Evolutionary conservation across 768 basidiomycete species (phyloP).

Genomic region (Asterophora parasitica): DNA sequence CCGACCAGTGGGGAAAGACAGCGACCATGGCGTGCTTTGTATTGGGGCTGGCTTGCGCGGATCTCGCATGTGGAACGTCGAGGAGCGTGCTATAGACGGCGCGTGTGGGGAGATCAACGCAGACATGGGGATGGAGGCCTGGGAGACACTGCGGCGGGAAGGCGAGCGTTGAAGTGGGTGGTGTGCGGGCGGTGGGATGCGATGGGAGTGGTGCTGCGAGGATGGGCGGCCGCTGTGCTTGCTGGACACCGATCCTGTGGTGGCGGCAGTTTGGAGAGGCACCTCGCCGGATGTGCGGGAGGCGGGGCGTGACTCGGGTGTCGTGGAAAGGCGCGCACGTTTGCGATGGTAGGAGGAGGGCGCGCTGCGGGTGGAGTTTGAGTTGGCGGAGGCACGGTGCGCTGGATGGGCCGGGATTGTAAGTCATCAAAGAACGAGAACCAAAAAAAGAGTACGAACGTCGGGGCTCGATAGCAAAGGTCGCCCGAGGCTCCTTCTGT

Average conservation of each 20-base stretch:
- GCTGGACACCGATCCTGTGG: conserved; percentile 43
- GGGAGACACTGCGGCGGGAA: conserved; percentile 56
- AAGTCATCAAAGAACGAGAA: conserved; percentile 6
- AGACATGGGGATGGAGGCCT: conserved; percentile 74
- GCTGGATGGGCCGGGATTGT: conserved; percentile 25
- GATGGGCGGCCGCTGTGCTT: conserved; percentile 23
- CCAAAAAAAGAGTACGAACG: conserved; percentile 36
- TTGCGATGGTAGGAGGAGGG: conserved; percentile 75
- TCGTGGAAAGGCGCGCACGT: conserved; percentile 54
- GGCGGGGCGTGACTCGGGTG: conserved; percentile 32
- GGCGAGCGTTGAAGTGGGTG: conserved; percentile 25
- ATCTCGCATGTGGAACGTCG: conserved; percentile 76
- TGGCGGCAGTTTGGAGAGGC: conserved; percentile 30
- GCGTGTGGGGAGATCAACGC: conserved; percentile 76
- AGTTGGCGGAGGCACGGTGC: conserved; percentile 46
- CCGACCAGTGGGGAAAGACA: conserved; percentile 38
- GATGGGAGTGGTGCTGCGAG: conserved; percentile 18
- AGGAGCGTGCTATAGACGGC: conserved; percentile 58
- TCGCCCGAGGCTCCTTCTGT: conserved; percentile 45
- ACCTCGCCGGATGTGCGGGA: conserved; percentile 30
- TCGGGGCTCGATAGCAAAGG: conserved; percentile 60
- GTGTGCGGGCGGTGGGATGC: conserved; percentile 18
- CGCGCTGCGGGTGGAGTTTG: conserved; percentile 38
- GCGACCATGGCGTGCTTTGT: conserved; percentile 57
- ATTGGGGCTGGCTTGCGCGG: conserved; percentile 60